These are phyloP conservation scores for Trapa incisa DNA, from an alignment of 345 rosid species.

Conservation along the genomic window DNA sequence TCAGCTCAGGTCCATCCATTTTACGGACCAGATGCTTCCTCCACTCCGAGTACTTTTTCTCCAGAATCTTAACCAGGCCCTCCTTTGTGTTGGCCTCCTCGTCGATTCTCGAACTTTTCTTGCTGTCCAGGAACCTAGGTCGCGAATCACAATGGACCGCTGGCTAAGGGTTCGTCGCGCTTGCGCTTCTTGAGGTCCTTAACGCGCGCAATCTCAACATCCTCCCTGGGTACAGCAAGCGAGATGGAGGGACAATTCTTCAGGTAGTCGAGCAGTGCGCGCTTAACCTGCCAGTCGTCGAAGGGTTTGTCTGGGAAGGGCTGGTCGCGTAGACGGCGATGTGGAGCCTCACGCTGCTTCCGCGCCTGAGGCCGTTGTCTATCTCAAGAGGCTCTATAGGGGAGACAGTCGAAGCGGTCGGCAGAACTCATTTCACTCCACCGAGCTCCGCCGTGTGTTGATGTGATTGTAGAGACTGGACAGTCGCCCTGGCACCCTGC, in stretches of 20 bases:
- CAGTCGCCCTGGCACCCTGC: background rate
- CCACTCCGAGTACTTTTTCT: conserved; percentile 80
- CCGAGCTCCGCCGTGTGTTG: background rate
- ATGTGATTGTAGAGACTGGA: background rate
- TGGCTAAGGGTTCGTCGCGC: conserved; percentile 77
- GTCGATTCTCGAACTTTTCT: conserved; percentile 12
- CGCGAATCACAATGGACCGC: conserved; percentile 59
- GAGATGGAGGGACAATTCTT: conserved; percentile 39
- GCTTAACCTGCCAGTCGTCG: conserved; percentile 89
- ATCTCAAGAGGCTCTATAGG: conserved; percentile 54
- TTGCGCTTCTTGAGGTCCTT: conserved; percentile 80
- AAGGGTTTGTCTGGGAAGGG: conserved; percentile 51
- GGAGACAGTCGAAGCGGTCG: conserved; percentile 38
- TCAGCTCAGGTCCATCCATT: conserved; percentile 81
- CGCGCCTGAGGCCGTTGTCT: conserved; percentile 60
- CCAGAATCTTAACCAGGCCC: conserved; percentile 33
- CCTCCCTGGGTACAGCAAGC: conserved; percentile 48
- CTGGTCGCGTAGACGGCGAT: conserved; percentile 47
- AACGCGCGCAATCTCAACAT: conserved; percentile 44
- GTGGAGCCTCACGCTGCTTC: conserved; percentile 27
- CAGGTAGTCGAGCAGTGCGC: conserved; percentile 55
- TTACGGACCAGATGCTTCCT: conserved; percentile 47
- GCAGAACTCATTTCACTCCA: background rate
- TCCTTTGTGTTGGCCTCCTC: conserved; percentile 15
- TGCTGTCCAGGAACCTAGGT: conserved; percentile 55